Evolutionary conservation across 2,329 filamentous ascomycete species (phyloP).

Genomic region (Verticillium tricorpus): DNA sequence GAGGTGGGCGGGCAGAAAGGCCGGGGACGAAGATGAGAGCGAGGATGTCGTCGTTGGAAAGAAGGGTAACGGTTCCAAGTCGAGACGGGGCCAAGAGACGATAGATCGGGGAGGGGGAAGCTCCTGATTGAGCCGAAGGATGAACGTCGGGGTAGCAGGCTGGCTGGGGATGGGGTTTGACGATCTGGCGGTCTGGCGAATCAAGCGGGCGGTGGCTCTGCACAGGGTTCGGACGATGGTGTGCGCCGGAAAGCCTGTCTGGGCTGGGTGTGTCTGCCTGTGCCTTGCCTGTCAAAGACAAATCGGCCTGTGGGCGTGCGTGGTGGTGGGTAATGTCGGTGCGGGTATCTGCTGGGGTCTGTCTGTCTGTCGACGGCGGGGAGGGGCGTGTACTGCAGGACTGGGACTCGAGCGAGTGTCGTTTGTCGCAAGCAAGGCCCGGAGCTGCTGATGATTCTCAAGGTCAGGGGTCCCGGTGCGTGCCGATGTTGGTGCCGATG

Average conservation of each 20-base stretch:
- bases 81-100: not conserved
- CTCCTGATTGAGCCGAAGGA: not conserved
- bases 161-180: not conserved
- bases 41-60: not conserved
- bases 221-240: not conserved
- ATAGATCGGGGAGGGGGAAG: not conserved
- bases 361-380: not conserved
- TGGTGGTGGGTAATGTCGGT: not conserved
- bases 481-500: not conserved
- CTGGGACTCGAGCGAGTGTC: not conserved
- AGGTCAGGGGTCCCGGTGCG: not conserved
- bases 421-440: not conserved
- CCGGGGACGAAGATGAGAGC: not conserved
- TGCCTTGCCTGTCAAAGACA: not conserved
- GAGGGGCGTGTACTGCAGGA: not conserved
- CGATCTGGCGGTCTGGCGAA: conserved; percentile 1
- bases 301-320: not conserved
- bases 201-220: not conserved
- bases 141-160: not conserved
- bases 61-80: not conserved
- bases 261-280: not conserved
- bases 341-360: not conserved
- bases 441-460: not conserved
- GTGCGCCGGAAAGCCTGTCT: not conserved
- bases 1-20: not conserved